Evolutionary conservation across 108 stramenopile genomes (phyloP).

Genomic region (Pseudonitzschia multistriata): DNA sequence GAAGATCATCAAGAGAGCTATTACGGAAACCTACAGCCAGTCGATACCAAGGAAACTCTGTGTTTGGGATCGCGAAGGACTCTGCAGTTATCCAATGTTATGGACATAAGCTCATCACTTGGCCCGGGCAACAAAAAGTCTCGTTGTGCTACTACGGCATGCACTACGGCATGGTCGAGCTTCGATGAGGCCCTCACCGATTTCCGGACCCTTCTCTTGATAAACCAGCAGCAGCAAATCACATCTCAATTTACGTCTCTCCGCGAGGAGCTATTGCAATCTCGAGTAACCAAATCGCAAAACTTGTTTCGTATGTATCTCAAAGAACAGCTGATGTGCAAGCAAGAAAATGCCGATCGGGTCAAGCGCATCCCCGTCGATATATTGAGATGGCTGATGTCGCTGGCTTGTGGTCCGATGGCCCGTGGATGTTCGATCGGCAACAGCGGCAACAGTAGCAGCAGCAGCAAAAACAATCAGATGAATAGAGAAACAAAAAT

Average conservation of each 20-base stretch:
- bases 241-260: background rate
- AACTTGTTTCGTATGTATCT: background rate
- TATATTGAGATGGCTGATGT: conserved; percentile 7
- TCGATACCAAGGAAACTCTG: background rate
- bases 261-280: background rate
- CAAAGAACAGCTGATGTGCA: background rate
- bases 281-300: background rate
- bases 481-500: no score
- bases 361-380: background rate
- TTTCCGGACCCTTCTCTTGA: background rate
- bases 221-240: background rate
- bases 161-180: background rate
- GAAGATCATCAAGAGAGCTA: background rate
- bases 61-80: conserved; percentile 16
- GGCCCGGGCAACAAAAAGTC: no score
- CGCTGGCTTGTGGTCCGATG: conserved; percentile 18
- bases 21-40: background rate
- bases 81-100: background rate
- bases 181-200: conserved; percentile 6
- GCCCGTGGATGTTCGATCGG: no score
- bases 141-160: no score
- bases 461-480: background rate
- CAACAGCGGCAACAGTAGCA: background rate
- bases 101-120: background rate
- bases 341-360: no score